Evolutionary conservation across 2,329 filamentous ascomycete genomes (phyloP).

Genomic region (Davidsoniella australis): DNA sequence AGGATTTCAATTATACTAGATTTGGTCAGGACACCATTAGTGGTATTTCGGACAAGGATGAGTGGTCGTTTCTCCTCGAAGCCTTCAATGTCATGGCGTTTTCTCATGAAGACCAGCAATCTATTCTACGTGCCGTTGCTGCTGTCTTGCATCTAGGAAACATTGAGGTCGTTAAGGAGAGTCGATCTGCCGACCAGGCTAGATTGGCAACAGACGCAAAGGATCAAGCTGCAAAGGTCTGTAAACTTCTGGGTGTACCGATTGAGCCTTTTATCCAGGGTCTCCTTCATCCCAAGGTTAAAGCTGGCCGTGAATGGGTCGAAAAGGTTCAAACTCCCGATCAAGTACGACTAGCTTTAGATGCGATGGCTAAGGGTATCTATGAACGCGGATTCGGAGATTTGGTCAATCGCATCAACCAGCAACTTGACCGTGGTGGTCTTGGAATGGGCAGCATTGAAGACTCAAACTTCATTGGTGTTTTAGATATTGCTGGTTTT

Average conservation of each 20-base stretch:
- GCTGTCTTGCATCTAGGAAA: constrained; percentile 90
- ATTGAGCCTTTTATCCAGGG: constrained; percentile 75
- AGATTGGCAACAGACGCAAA: constrained; percentile 60
- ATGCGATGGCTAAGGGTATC: constrained; percentile 89
- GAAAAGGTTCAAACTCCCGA: constrained; percentile 97
- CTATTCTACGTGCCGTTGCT: constrained; percentile 74
- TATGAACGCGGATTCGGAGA: constrained; percentile 94
- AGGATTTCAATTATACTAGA: constrained; percentile 81
- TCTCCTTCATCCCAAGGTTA: constrained; percentile 80
- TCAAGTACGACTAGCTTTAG: constrained; percentile 76
- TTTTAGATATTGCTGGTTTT: constrained; percentile 96
- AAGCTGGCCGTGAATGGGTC: constrained; percentile 93
- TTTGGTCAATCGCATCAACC: constrained; percentile 80
- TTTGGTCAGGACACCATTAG: constrained; percentile 82
- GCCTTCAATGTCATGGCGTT: constrained; percentile 93
- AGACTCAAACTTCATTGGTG: constrained; percentile 89
- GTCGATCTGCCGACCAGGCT: constrained; percentile 78
- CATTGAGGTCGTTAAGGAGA: constrained; percentile 77
- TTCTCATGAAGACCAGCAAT: constrained; percentile 61
- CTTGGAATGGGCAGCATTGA: constrained; percentile 54
- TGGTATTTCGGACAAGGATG: constrained; percentile 75
- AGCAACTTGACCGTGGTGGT: constrained; percentile 72
- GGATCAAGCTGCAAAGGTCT: constrained; percentile 60
- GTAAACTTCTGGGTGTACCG: constrained; percentile 67
- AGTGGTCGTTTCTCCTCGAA: constrained; percentile 82